These are phyloP conservation scores for Daldinia sp. DNA, from an alignment of 2,329 filamentous ascomycete genomes.

Conservation along the genomic window DNA sequence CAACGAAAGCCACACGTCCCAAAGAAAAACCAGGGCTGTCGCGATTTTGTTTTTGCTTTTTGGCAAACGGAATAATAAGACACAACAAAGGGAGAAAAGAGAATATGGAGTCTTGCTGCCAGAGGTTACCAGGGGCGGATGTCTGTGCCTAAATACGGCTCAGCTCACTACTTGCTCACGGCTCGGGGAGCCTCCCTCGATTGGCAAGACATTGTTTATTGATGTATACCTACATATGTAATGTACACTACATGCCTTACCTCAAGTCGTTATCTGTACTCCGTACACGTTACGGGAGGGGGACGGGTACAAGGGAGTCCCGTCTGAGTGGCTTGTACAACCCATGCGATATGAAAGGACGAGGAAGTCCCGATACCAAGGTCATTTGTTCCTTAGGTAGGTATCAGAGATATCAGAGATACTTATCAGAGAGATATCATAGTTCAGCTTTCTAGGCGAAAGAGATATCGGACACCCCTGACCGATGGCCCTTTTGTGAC, in stretches of 20 bases:
- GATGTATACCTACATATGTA: conserved; percentile 2
- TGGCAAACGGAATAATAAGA: conserved; percentile 15
- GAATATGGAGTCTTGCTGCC: conserved; percentile 16
- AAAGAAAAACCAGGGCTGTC: conserved; percentile 15
- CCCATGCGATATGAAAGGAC: conserved; percentile 13
- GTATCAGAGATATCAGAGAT: not conserved
- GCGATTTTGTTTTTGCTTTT: conserved; percentile 29
- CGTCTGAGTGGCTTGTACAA: conserved; percentile 10
- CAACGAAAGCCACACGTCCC: conserved; percentile 34
- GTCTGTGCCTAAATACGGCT: conserved; percentile 39
- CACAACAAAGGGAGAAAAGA: conserved; percentile 29
- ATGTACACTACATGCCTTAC: conserved; percentile 23
- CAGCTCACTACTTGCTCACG: conserved; percentile 1
- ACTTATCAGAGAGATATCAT: conserved; percentile 10
- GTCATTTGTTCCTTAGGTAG: conserved; percentile 26
- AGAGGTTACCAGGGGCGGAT: conserved; percentile 35
- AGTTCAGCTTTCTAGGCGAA: not conserved
- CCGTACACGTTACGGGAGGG: conserved; percentile 7
- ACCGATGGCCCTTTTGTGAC: not conserved
- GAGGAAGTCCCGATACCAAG: conserved; percentile 33
- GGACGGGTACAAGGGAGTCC: conserved; percentile 19
- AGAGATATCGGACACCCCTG: conserved; percentile 13
- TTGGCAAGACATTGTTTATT: conserved; percentile 19
- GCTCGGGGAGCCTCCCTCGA: conserved; percentile 28
- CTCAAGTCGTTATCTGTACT: conserved; percentile 18